Evolutionary conservation across 176 grass and related monocot genomes (phyloP), one percentile per base, ranked within the genome.

Genomic region (Calamus simplicifolius): DNA sequence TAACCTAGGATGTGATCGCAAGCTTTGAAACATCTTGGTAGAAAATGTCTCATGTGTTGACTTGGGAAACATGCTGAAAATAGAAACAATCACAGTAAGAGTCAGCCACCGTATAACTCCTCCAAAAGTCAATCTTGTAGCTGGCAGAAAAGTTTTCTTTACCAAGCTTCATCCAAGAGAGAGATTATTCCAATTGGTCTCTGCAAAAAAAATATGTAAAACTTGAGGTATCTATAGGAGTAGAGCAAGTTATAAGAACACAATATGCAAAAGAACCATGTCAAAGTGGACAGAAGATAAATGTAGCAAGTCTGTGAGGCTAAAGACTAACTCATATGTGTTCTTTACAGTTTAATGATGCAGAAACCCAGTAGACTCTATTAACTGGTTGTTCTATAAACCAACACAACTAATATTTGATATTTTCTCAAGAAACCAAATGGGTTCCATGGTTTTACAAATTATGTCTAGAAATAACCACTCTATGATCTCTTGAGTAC

Each of bases 121-220:
- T 43, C 12, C 35, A 43, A 2, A 0, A 43, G 35, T 43, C 35
- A 43, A 43, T 8, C 7, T 43, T 1, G 35, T 43, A 43, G 35
- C 7, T 43, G 8, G 8, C 7, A 43, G 35, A 43, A 43, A 38
- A 12, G 2, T 43, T 43, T 43, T 57, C 28, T 19, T 78, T 98
- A 98, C 93, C 93, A 98, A 80, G 93, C 93, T 81, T 92, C 93
- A 83, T 98, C 93, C 63, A 98, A 56, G 50, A 98, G 70, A 57
- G 93, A 81, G 58, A 98, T 98, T 58, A 98, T 98, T 75, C 93
- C 93, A 75, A 98, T 88, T 2, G 93, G 93, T 88, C 92, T 98
- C 93, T 98, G 93, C 63, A 63, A 48, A 53, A 73, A 73, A 80
- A 28, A n/a, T 17, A 79, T 16, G 25, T 38, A 3, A 16, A 72